Evolutionary conservation across 1,284 basidiomycete genomes (phyloP), one percentile per base, ranked within the genome.

Genomic region (Cystobasidium pallidum): DNA sequence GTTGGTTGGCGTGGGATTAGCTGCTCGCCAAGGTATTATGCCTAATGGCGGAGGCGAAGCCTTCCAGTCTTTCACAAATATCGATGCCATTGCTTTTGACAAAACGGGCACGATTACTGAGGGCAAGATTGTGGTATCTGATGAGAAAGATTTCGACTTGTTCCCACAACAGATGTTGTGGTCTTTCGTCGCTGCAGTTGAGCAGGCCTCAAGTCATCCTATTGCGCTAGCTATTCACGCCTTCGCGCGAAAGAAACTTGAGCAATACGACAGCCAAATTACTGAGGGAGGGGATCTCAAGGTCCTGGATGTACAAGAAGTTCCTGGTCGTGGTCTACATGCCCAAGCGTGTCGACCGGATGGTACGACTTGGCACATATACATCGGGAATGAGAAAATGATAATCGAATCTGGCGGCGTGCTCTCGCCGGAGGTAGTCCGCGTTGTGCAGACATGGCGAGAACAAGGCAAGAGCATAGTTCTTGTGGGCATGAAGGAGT

Each of bases 91-190:
- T 30, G 87, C 88, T 0, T 91, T 92, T 75, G 91, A 93, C 81
- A 93, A 93, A 81, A 94, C 92, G 0, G 92, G 91, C 2, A 94
- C 91, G 0, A 80, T 94, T 28, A 93, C 91, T 0, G 82, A 86
- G 65, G 89, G 89, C 10, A 87, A 74, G 41, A 74, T 75, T 4
- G 82, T 81, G 19, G 89, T 92, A 4, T 86, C 86, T 1, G 85
- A 81, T 67, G 72, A 77, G 39, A 26, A 52, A 3, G 66, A 64
- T 24, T n/a, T 67, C 21, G 68, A 88, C 2, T 66, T 2, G 81
- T 80, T 82, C 77, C 47, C 34, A 24, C 13, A 62, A n/a, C 52
- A 55, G n/a, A 15, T 45, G 8, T 24, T 76, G 21, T 63, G 62
- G 32, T n/a, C 4, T 49, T 43, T 49, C 21, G 17, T 49, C 36